Conservation (phyloP, 176 grass and related monocot species). For the Aegilops umbellulata region DNA sequence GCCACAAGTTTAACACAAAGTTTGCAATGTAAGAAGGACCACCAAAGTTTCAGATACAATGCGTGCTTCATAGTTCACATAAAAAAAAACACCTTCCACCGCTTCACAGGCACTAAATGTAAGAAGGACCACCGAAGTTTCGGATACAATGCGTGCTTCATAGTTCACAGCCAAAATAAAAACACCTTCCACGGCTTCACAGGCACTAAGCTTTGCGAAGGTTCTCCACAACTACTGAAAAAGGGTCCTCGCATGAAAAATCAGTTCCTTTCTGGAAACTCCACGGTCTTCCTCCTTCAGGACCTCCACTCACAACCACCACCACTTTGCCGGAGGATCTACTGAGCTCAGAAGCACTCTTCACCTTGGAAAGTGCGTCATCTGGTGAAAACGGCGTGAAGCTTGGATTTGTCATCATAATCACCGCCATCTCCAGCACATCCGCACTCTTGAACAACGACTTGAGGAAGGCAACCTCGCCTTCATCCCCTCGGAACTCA, state of each 20-base stretch:
- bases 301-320: neutral
- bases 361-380: neutral
- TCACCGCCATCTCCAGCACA: neutral
- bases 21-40: neutral
- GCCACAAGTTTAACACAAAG: neutral
- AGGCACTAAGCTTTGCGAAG: neutral
- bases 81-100: neutral
- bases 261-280: neutral
- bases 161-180: neutral
- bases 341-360: neutral
- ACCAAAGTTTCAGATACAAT: neutral
- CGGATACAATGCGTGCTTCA: neutral
- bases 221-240: neutral
- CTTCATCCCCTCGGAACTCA: neutral
- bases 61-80: neutral
- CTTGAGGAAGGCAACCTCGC: neutral
- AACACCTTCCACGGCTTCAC: neutral
- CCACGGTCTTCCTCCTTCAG: neutral
- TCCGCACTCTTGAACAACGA: neutral
- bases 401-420: neutral
- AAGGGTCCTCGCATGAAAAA: neutral
- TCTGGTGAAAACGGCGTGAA: neutral
- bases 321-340: neutral
- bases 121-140: neutral
- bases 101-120: neutral